Conservation (phyloP, 345 rosid genomes). For the Pugionium cornutum region DNA sequence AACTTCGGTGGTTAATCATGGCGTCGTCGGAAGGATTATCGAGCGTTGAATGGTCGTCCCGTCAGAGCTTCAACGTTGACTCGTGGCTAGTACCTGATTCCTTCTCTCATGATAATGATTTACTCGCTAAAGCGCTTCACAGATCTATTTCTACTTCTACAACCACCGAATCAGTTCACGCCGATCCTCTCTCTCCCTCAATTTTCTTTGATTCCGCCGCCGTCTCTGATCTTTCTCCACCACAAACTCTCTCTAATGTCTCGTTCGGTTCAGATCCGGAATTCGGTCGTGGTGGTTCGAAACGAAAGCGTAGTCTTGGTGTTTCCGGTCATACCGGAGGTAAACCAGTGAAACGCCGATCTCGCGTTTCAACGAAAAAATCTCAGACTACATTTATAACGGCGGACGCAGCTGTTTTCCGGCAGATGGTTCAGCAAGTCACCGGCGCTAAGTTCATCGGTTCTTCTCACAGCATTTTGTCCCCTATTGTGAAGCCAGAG, state of each 20-base stretch:
- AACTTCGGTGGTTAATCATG: constrained; percentile 3
- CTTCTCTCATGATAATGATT: constrained; percentile 36
- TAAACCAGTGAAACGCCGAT: constrained; percentile 61
- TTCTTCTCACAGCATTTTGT: constrained; percentile 19
- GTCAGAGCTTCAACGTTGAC: constrained; percentile 35
- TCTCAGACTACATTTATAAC: constrained; percentile 79
- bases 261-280: constrained; percentile 43
- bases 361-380: constrained; percentile 60
- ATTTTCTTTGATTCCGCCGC: constrained; percentile 38
- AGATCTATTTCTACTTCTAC: too few relatives aligned
- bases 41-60: constrained; percentile 30
- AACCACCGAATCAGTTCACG: background rate
- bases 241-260: constrained; percentile 40
- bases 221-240: constrained; percentile 45
- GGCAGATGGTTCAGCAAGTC: constrained; percentile 96
- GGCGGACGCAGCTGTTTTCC: constrained; percentile 78
- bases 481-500: constrained; percentile 67
- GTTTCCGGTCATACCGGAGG: constrained; percentile 25
- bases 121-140: constrained; percentile 53
- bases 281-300: background rate
- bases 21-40: constrained; percentile 24
- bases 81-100: constrained; percentile 37
- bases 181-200: constrained; percentile 27
- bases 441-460: constrained; percentile 60
- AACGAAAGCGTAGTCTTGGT: constrained; percentile 38